A percentile compares a stretch with the other conserved stretches of the same genome.
Conservation (phyloP, 306 rosid genomes). For the Lathyrus oleraceus region DNA sequence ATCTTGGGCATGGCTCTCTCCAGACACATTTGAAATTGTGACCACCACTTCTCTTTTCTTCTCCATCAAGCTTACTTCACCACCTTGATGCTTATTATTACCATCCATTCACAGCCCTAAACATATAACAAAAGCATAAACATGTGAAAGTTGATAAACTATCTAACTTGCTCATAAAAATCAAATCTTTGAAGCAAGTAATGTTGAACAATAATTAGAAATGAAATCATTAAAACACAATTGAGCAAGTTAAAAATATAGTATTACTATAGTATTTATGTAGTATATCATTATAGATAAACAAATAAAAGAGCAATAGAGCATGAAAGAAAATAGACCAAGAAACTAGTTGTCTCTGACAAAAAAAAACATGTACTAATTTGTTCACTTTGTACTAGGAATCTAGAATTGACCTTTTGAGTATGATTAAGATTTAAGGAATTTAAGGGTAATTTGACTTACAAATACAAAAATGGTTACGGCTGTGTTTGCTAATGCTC, state of each 20-base stretch:
- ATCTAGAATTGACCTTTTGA: neutral
- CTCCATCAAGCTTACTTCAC: conserved; percentile 56
- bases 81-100: conserved; percentile 30
- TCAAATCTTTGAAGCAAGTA: conserved; percentile 4
- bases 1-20: conserved; percentile 35
- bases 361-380: neutral
- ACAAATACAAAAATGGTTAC: neutral
- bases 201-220: neutral
- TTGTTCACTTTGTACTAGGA: neutral
- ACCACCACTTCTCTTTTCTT: conserved; percentile 60
- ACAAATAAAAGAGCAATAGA: neutral
- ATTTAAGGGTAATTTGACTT: neutral
- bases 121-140: neutral
- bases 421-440: neutral
- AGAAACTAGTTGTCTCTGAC: conserved; percentile 10
- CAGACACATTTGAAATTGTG: conserved; percentile 38
- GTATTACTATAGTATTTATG: neutral
- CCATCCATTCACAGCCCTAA: conserved; percentile 49
- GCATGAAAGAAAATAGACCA: neutral
- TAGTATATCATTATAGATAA: neutral
- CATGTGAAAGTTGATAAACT: neutral
- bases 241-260: neutral
- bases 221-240: neutral
- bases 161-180: neutral
- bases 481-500: neutral